Percentiles rank a stretch among this genome's conserved stretches.
phyloP scores from a whole-genome alignment of 2,329 filamentous ascomycete species.

The Cryphonectria parasitica region DNA sequence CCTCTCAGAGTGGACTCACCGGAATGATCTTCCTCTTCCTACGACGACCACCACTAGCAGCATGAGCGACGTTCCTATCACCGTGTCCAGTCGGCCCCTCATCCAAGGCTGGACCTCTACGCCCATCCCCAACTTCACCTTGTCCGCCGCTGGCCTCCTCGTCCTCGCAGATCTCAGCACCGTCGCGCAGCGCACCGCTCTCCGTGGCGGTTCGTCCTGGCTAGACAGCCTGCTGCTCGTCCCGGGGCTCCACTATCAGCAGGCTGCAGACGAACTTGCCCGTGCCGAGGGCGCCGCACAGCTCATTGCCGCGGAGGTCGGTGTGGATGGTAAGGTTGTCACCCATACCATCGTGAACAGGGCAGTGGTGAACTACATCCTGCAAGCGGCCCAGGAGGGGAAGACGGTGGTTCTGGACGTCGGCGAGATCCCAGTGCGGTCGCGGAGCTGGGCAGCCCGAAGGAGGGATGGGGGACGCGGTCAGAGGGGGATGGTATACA shows the following conservation, averaged over 20 bases:
- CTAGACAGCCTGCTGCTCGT: conserved; percentile 61
- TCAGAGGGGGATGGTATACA: conserved; percentile 32
- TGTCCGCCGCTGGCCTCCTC: conserved; percentile 28
- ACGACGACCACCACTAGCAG: conserved; percentile 1
- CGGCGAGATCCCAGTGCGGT: conserved; percentile 54
- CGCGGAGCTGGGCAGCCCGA: conserved; percentile 31
- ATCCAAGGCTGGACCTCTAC: conserved; percentile 44
- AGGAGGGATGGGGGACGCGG: conserved; percentile 26
- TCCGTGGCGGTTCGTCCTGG: conserved; percentile 60
- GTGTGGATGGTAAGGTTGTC: conserved; percentile 36
- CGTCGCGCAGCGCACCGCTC: conserved; percentile 58
- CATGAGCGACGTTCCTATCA: background rate
- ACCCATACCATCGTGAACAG: conserved; percentile 49
- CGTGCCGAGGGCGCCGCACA: conserved; percentile 46
- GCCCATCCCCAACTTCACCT: conserved; percentile 45
- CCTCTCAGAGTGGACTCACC: background rate
- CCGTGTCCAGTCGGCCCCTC: conserved; percentile 1
- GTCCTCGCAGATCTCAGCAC: conserved; percentile 63
- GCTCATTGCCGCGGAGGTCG: conserved; percentile 45
- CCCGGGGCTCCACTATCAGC: conserved; percentile 64
- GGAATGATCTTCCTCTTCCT: background rate
- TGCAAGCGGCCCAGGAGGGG: conserved; percentile 60
- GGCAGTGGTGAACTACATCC: conserved; percentile 57
- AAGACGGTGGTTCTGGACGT: conserved; percentile 61
- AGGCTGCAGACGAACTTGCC: conserved; percentile 56